Evolutionary conservation across 331 rosid species (phyloP).

Genomic region (Ulmus americana): DNA sequence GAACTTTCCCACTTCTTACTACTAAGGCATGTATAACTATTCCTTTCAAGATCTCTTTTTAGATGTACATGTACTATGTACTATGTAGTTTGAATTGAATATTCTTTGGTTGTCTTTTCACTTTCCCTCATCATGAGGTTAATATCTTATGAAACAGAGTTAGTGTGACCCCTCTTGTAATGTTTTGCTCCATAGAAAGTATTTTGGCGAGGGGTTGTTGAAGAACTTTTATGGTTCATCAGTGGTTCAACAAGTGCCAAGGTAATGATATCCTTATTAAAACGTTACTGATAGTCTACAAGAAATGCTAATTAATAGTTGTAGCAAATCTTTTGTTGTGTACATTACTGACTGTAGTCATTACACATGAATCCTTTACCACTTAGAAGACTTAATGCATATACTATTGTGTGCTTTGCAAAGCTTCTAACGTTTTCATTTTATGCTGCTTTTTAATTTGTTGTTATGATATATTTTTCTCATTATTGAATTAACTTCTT

Average conservation of each 20-base stretch:
- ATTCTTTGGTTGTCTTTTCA: background rate
- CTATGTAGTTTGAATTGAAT: background rate
- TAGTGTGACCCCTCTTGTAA: conserved; percentile 32
- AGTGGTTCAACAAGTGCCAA: conserved; percentile 96
- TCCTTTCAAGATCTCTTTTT: conserved; percentile 19
- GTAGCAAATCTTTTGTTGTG: background rate
- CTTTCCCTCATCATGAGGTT: conserved; percentile 10
- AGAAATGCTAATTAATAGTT: background rate
- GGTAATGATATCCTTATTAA: conserved; percentile 42
- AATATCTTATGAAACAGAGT: conserved; percentile 16
- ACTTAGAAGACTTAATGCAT: background rate
- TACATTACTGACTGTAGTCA: background rate
- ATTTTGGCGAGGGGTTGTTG: conserved; percentile 97
- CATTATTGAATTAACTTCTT: conserved; percentile 3
- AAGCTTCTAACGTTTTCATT: background rate
- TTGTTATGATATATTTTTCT: background rate
- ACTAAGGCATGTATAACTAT: conserved; percentile 59
- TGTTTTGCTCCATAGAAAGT: conserved; percentile 64
- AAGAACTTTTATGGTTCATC: conserved; percentile 97
- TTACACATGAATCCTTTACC: background rate
- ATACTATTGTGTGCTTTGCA: background rate
- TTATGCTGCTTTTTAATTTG: background rate
- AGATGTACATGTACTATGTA: background rate
- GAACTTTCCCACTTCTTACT: conserved; percentile 81
- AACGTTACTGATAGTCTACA: background rate